These are phyloP conservation scores for Exophiala spinifera DNA, from an alignment of 2,329 filamentous ascomycete genomes.

Conservation along the genomic window DNA sequence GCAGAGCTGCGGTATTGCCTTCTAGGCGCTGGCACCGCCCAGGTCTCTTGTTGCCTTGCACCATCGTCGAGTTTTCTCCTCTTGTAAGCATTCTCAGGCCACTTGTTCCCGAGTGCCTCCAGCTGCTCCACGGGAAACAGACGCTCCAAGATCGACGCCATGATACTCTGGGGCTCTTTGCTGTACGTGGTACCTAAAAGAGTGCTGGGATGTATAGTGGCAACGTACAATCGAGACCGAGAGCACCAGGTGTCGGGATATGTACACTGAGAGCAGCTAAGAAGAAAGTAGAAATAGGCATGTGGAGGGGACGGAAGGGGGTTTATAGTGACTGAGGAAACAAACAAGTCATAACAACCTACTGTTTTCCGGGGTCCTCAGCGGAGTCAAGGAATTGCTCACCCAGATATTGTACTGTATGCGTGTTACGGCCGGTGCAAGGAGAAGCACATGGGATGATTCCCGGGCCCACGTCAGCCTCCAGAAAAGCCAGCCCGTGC, in stretches of 20 bases:
- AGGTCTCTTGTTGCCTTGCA: not conserved
- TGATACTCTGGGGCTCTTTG: not conserved
- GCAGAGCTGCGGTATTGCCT: constrained; percentile 4
- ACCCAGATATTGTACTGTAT: not conserved
- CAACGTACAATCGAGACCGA: not conserved
- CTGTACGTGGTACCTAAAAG: not conserved
- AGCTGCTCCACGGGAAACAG: constrained; percentile 22
- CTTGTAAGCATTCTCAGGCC: constrained; percentile 18
- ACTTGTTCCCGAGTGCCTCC: constrained; percentile 24
- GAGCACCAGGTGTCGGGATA: constrained; percentile 11
- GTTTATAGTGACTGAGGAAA: constrained; percentile 16
- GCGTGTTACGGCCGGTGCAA: constrained; percentile 15
- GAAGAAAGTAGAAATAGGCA: constrained; percentile 1
- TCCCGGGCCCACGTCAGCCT: constrained; percentile 15
- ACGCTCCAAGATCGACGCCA: constrained; percentile 20
- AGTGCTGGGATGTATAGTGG: not conserved
- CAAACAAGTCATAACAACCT: not conserved
- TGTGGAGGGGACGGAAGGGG: constrained; percentile 15
- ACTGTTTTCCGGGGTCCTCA: not conserved
- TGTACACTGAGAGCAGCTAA: constrained; percentile 4
- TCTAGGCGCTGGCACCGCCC: not conserved
- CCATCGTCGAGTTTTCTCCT: constrained; percentile 17
- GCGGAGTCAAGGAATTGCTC: not conserved
- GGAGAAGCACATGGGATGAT: not conserved
- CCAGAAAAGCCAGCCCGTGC: not conserved